phyloP scores from a whole-genome alignment of 257 asterid species.

The Penstemon eatonii region DNA sequence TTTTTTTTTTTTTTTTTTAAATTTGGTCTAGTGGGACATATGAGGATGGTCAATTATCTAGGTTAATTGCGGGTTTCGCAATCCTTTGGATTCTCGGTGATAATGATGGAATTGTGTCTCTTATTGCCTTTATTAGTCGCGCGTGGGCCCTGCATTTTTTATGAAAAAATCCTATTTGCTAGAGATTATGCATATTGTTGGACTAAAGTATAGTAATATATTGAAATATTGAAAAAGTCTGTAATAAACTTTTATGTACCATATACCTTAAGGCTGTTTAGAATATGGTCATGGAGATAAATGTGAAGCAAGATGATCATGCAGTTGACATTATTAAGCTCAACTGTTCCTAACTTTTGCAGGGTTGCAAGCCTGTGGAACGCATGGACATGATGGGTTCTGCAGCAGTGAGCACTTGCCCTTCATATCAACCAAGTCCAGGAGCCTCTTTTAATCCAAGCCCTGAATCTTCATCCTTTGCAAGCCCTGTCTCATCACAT shows the following conservation, averaged over 20 bases:
- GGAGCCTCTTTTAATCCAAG: conserved; percentile 84
- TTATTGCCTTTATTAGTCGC: neutral
- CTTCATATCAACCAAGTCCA: conserved; percentile 88
- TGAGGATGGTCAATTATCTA: neutral
- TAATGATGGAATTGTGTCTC: neutral
- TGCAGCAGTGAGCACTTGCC: conserved; percentile 67
- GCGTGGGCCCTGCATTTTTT: neutral
- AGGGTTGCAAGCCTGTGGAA: conserved; percentile 91
- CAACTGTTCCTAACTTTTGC: conserved; percentile 17
- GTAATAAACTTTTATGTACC: conserved; percentile 4
- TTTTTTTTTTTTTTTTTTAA: neutral
- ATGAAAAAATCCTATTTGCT: neutral
- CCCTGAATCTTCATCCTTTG: conserved; percentile 77
- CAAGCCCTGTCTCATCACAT: conserved; percentile 69
- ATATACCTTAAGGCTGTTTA: conserved; percentile 4
- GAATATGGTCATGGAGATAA: conserved; percentile 8
- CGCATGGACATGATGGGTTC: conserved; percentile 69
- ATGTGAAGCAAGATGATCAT: conserved; percentile 26
- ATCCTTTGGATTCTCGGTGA: neutral
- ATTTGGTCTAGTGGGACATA: neutral
- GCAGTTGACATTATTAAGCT: conserved; percentile 24
- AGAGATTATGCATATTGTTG: conserved; percentile 8
- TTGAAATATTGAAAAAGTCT: neutral
- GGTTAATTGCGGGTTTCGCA: neutral
- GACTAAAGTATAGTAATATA: neutral